phyloP scores from a whole-genome alignment of 2,329 filamentous ascomycete genomes.

The Colletotrichum tropicicola region DNA sequence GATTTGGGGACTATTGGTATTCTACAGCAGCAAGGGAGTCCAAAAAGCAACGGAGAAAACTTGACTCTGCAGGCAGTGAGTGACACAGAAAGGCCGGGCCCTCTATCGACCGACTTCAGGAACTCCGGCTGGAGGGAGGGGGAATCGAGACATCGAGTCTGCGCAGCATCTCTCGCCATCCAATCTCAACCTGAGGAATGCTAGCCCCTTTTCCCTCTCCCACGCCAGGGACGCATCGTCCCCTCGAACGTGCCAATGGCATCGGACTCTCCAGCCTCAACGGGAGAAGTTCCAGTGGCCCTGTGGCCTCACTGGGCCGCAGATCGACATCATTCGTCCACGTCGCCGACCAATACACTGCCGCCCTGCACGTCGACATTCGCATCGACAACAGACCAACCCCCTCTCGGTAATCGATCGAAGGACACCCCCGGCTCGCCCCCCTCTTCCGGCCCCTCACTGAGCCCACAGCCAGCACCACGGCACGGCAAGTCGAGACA shows the following conservation, averaged over 20 bases:
- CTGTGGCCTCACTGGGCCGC: background rate
- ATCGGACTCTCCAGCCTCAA: background rate
- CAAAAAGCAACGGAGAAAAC: slow-evolving; percentile 15
- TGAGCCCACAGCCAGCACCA: slow-evolving; percentile 12
- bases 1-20: background rate
- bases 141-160: slow-evolving; percentile 3
- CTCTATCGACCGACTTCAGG: background rate
- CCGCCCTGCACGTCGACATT: background rate
- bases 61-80: background rate
- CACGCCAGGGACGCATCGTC: background rate
- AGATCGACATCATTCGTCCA: slow-evolving; percentile 13
- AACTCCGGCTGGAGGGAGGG: background rate
- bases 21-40: slow-evolving; percentile 10
- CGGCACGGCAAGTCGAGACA: slow-evolving; percentile 20
- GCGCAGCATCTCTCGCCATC: background rate
- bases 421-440: slow-evolving; percentile 10
- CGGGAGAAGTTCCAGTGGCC: background rate
- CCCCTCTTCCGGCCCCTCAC: slow-evolving; percentile 20
- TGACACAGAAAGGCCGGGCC: background rate
- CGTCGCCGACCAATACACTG: slow-evolving; percentile 9
- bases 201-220: slow-evolving; percentile 1
- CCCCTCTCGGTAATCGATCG: slow-evolving; percentile 23
- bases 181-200: slow-evolving; percentile 4
- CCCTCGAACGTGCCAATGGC: background rate
- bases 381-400: background rate